Evolutionary conservation across 140 eudicot genomes (phyloP), one percentile per base, ranked within the genome.

Genomic region (Stevia rebaudiana): DNA sequence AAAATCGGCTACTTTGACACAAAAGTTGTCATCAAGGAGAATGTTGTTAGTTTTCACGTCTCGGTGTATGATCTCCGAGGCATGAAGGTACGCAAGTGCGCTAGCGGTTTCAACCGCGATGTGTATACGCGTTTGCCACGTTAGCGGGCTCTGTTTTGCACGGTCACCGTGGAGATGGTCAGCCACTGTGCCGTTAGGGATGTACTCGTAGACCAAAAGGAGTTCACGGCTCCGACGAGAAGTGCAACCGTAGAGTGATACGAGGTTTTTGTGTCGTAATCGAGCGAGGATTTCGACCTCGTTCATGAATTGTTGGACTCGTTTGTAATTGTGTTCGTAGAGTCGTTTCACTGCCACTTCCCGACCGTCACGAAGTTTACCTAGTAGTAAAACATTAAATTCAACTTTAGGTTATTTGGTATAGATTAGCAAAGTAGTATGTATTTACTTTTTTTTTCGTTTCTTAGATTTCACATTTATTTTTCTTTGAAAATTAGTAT

Each of bases 331-430:
- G 79, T 88, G 80, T 61, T 88, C 94, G 36, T 82, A 85, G 1
- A 83, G 82, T 21, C 96, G 90, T 70, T 88, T 88, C 56, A 88
- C 86, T 16, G 96, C 96, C 0, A 88, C 96, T 41, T 88, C 96
- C 15, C 94, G 68, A 3, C 94, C 94, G 3, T 88, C 96, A 5
- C 72, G 76, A 8, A 88, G 88, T 74, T 80, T 82, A 54, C 96
- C 96, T 88, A 43, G 72, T 67, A 73, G 35, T 47, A 49, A 35
- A 17, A 17, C 18, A 58, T 17, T 16, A 31, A n/a, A 56, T 8
- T 6, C 15, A 0, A 19, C 30, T 18, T 49, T 49, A 49, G 13
- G 8, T 28, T 28, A 28, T 28, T 28, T 28, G 2, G 4, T 28
- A 28, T 28, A 28, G 33, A 28, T 28, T 28, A 1, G 33, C 4